These are phyloP conservation scores for Metschnikowia noctiluminum DNA, from an alignment of 805 yeast species.

Conservation along the genomic window DNA sequence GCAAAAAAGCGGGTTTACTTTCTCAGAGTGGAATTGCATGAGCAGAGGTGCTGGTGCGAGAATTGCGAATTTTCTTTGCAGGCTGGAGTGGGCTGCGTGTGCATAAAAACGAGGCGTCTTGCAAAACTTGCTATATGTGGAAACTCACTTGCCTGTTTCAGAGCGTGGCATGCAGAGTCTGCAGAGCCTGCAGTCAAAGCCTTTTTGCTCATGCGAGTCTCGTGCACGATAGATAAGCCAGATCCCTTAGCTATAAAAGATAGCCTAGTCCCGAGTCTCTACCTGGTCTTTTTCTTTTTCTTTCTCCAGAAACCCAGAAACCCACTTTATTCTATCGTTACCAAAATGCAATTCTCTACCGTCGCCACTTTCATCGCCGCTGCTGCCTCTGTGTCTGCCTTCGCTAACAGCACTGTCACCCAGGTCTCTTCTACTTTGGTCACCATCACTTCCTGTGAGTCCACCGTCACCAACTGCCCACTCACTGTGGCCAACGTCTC, in stretches of 20 bases:
- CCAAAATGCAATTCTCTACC: slow-evolving; percentile 22
- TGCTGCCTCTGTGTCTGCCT: slow-evolving; percentile 19
- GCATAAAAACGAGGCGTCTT: neutral
- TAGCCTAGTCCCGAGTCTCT: neutral
- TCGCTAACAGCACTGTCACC: slow-evolving; percentile 15
- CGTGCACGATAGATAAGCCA: neutral
- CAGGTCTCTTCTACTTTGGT: slow-evolving; percentile 17
- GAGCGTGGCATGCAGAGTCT: neutral
- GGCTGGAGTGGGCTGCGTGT: neutral
- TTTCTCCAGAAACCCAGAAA: slow-evolving; percentile 1
- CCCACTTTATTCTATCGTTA: slow-evolving; percentile 17
- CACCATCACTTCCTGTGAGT: slow-evolving; percentile 22
- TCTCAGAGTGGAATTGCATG: too few species aligned
- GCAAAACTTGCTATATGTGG: neutral
- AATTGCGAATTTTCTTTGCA: neutral
- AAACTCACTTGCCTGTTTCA: neutral
- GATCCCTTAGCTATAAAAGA: neutral
- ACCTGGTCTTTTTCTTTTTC: neutral
- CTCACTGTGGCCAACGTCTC: slow-evolving; percentile 16
- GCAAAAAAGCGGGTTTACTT: too few species aligned
- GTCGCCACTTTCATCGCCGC: slow-evolving; percentile 21
- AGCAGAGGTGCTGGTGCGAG: too few species aligned
- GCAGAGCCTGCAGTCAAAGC: neutral
- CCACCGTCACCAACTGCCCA: slow-evolving; percentile 20
- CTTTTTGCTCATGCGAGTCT: neutral